Base-by-base conservation (phyloP, 192 early-diverging fungal genomes). In the Cladochytrium replicatum region DNA sequence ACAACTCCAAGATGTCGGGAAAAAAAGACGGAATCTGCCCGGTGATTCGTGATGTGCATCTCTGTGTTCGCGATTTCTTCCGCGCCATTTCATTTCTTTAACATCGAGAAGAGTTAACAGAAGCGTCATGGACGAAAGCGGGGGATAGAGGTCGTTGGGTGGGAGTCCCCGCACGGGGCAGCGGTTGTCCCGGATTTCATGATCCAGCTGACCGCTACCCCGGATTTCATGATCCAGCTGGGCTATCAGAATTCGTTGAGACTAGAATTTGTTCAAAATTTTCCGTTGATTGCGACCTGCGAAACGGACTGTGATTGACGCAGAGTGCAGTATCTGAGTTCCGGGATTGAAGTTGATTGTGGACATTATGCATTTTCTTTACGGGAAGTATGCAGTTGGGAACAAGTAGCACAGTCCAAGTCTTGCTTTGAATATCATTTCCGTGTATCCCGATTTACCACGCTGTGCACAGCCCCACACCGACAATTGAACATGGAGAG, bases 271-370 rank as follows among this genome's bases (percentile, higher is more conserved):
- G 25, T 57, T 72, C 51, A n/a, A n/a, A 77, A 85, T 49, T 83
- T 97, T 28, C 93, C 93, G 21, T 85, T 90, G 5, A 80, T 97
- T 38, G 89, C 86, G 32, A 71, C 94, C 43, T 78, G 86, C 29
- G 93, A 97, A 58, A 92, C 90, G 21, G 88, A 97, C 70, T 84
- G 80, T 58, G 82, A 93, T 60, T 89, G 91, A 27, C 66, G 75
- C 8, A 52, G 55, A 5, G 89, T 95, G 26, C 83, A 86, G 1
- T 97, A 93, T 61, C 84, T 89, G 13, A 87, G 94, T 29, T 88
- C 93, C 74, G 8, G 81, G 79, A 30, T 72, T 97, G 6, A 77
- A 82, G 43, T 61, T 93, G 25, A 69, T 97, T 4, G 86, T 88
- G 9, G 81, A 77, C 15, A 79, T 91, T 0, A 48, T 97, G 22